Evolutionary conservation across 306 rosid genomes (phyloP).

Genomic region (Trifolium repens): DNA sequence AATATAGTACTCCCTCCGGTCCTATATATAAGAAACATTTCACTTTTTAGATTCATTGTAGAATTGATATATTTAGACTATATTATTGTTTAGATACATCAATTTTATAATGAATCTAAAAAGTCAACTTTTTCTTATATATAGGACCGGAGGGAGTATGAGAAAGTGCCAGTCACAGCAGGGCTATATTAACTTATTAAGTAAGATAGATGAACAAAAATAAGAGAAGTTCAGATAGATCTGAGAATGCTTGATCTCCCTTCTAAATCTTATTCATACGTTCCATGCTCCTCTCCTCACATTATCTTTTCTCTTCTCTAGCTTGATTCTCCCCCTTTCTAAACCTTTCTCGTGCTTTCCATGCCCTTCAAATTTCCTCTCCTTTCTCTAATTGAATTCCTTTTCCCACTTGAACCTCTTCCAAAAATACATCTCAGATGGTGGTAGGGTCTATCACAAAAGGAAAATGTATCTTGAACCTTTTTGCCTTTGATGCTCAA

Average conservation of each 20-base stretch:
- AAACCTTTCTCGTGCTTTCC: neutral
- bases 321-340: conserved; percentile 4
- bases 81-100: too few species aligned
- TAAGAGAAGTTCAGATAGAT: neutral
- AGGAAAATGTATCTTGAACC: neutral
- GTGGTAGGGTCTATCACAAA: conserved; percentile 4
- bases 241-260: neutral
- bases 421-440: neutral
- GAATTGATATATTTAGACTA: too few species aligned
- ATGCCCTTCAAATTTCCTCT: neutral
- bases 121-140: too few species aligned
- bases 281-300: neutral
- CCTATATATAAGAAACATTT: too few species aligned
- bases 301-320: neutral
- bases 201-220: conserved; percentile 1
- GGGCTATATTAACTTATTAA: neutral
- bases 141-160: neutral
- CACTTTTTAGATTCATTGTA: too few species aligned
- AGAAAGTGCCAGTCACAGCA: conserved; percentile 1
- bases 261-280: neutral
- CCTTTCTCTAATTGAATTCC: conserved; percentile 2
- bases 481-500: too few species aligned
- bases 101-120: too few species aligned
- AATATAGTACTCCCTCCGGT: too few species aligned
- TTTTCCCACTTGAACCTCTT: neutral